These are phyloP conservation scores for Xenosphaeropsis pyriputrescens DNA, from an alignment of 2,329 filamentous ascomycete species.

Conservation along the genomic window DNA sequence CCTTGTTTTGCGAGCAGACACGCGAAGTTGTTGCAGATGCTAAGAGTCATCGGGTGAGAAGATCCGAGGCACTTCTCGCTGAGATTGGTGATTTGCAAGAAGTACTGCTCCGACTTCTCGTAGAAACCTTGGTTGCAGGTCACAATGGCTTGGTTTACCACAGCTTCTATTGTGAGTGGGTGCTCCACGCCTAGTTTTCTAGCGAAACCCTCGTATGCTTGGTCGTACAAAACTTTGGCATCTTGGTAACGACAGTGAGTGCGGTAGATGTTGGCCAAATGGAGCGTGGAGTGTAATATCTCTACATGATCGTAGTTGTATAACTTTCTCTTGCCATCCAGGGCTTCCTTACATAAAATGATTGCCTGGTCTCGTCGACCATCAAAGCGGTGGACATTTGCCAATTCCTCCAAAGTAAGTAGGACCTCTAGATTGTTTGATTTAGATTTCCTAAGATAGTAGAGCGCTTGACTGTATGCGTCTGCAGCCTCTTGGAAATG, in stretches of 20 bases:
- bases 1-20: background rate
- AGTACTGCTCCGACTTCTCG: constrained; percentile 1
- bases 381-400: constrained; percentile 1
- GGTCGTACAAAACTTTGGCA: constrained; percentile 6
- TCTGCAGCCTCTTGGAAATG: background rate
- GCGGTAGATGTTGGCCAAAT: constrained; percentile 5
- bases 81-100: background rate
- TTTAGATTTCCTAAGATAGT: background rate
- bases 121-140: constrained; percentile 1
- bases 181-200: constrained; percentile 4
- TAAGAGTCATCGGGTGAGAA: background rate
- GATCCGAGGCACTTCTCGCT: background rate
- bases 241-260: constrained; percentile 9
- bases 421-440: background rate
- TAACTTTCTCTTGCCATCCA: background rate
- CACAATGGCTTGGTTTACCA: constrained; percentile 3
- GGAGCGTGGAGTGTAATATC: constrained; percentile 3
- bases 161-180: constrained; percentile 1
- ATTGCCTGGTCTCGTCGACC: background rate
- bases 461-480: background rate
- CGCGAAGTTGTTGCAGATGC: constrained; percentile 16
- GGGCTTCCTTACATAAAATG: background rate
- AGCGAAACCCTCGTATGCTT: constrained; percentile 3
- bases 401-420: background rate
- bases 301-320: constrained; percentile 2